These are phyloP conservation scores for Sarocladium strictum DNA, from an alignment of 2,329 filamentous ascomycete species.

Conservation along the genomic window DNA sequence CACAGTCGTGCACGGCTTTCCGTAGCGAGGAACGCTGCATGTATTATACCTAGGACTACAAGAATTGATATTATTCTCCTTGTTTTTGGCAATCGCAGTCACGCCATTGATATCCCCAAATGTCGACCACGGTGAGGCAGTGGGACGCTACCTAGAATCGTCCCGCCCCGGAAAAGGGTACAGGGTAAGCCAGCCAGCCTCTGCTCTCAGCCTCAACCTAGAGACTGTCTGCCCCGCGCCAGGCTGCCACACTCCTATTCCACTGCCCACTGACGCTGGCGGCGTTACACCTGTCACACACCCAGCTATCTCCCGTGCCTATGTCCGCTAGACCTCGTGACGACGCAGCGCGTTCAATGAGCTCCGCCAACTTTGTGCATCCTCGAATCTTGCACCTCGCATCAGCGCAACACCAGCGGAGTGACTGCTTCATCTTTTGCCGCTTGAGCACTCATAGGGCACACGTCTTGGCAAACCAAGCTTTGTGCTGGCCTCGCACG, in stretches of 20 bases:
- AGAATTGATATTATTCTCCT: too few relatives aligned
- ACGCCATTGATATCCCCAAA: too few relatives aligned
- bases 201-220: background rate
- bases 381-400: background rate
- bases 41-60: too few relatives aligned
- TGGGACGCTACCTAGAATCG: too few relatives aligned
- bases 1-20: background rate
- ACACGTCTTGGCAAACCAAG: background rate
- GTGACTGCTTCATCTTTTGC: too few relatives aligned
- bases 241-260: background rate
- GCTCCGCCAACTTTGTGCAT: background rate
- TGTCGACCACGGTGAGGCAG: too few relatives aligned
- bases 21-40: too few relatives aligned
- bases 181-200: too few relatives aligned
- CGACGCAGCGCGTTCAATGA: background rate
- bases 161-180: too few relatives aligned
- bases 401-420: background rate
- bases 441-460: background rate
- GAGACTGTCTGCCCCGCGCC: background rate
- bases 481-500: background rate
- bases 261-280: background rate
- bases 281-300: background rate
- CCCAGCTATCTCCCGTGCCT: background rate
- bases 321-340: constrained; percentile 2
- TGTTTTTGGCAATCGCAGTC: too few relatives aligned